Percentiles rank a stretch among this genome's conserved stretches.
Evolutionary conservation across 768 basidiomycete species (phyloP).

Genomic region (Serendipita indica): DNA sequence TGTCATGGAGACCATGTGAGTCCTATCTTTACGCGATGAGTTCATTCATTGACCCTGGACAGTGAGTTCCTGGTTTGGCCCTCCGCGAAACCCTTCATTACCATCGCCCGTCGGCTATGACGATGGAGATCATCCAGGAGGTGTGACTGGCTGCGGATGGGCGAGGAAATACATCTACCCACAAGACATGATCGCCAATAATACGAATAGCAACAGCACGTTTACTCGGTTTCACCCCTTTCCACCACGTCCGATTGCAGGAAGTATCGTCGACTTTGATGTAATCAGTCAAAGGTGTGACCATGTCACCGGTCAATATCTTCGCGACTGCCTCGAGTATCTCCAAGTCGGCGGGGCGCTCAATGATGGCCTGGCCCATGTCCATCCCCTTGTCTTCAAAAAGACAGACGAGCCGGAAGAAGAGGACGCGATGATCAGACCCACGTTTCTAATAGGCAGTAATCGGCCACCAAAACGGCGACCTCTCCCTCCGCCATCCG

Average conservation of each 20-base stretch:
- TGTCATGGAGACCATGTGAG: slow-evolving; percentile 64
- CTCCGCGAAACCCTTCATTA: slow-evolving; percentile 60
- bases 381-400: slow-evolving; percentile 51
- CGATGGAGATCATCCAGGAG: slow-evolving; percentile 28
- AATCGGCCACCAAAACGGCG: neutral
- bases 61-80: slow-evolving; percentile 12
- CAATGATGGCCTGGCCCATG: slow-evolving; percentile 60
- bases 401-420: neutral
- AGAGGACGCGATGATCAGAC: neutral
- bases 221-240: slow-evolving; percentile 72
- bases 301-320: slow-evolving; percentile 42
- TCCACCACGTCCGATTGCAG: slow-evolving; percentile 73
- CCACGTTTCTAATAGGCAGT: slow-evolving; percentile 14
- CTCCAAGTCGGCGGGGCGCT: slow-evolving; percentile 81
- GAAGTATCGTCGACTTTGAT: slow-evolving; percentile 81
- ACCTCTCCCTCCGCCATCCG: slow-evolving; percentile 12
- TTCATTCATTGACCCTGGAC: neutral
- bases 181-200: slow-evolving; percentile 26
- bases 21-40: slow-evolving; percentile 13
- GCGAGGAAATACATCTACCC: slow-evolving; percentile 16
- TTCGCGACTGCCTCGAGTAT: slow-evolving; percentile 93
- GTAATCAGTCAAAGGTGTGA: slow-evolving; percentile 74
- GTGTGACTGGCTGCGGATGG: slow-evolving; percentile 8
- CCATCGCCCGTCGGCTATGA: slow-evolving; percentile 35
- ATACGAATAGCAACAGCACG: slow-evolving; percentile 60